Conservation (phyloP, 257 asterid species). For the Striga asiatica region DNA sequence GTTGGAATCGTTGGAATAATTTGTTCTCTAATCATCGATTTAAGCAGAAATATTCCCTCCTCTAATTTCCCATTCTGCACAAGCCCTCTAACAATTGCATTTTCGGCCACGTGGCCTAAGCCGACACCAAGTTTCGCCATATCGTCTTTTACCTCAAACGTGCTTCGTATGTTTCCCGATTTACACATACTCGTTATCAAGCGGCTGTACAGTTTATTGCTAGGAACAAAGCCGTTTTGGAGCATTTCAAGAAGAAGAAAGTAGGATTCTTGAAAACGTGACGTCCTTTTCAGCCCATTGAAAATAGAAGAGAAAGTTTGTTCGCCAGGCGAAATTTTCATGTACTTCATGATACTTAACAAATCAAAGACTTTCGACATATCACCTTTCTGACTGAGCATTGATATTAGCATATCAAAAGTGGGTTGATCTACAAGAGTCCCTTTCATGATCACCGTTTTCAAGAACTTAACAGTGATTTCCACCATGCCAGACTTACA, state of each 20-base stretch:
- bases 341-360: slow-evolving; percentile 38
- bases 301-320: slow-evolving; percentile 45
- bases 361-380: slow-evolving; percentile 50
- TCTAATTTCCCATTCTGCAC: slow-evolving; percentile 53
- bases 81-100: slow-evolving; percentile 79
- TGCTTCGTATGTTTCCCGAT: slow-evolving; percentile 53
- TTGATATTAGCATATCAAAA: slow-evolving; percentile 46
- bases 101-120: slow-evolving; percentile 37
- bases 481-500: slow-evolving; percentile 56
- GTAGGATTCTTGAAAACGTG: slow-evolving; percentile 32
- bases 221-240: slow-evolving; percentile 44
- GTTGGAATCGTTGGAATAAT: slow-evolving; percentile 61
- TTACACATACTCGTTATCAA: slow-evolving; percentile 61
- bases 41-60: slow-evolving; percentile 51
- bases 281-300: slow-evolving; percentile 47
- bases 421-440: slow-evolving; percentile 41
- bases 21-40: slow-evolving; percentile 45
- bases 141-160: slow-evolving; percentile 47
- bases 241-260: slow-evolving; percentile 46
- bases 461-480: slow-evolving; percentile 54
- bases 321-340: slow-evolving; percentile 41
- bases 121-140: slow-evolving; percentile 40
- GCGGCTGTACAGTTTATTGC: slow-evolving; percentile 48
- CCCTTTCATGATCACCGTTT: slow-evolving; percentile 52
- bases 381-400: slow-evolving; percentile 49